Base-by-base conservation (phyloP, 805 yeast species). In the Yamadazyma philogaea region DNA sequence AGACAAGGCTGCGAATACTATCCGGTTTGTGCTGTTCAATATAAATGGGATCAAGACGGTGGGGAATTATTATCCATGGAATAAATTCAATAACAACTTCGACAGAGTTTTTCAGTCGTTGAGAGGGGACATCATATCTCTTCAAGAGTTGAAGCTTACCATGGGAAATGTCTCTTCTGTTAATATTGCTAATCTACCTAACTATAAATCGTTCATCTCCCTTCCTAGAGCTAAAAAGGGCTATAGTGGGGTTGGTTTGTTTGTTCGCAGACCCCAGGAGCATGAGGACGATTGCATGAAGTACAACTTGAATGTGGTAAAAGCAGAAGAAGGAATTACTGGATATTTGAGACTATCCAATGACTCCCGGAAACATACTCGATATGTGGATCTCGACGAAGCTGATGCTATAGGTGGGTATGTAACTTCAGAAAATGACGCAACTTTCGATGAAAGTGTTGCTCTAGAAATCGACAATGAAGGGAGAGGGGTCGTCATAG, bases 261-360 rank as follows among this genome's bases (percentile, higher is more conserved):
- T 87, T 63, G 73, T 87, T 2, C 65, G 89, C 36, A 61, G 68
- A 2, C 79, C 83, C 1, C 52, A 55, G 1, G 63, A 61, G 0
- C 61, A 59, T 8, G 85, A 82, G 19, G 60, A 75, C 0, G 56
- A 60, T 1, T 32, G 22, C 1, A 51, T 59, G 15, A 57, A 53
- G 40, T 55, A 58, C 15, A 57, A 72, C 2, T 56, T 89, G 19
- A 63, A 71, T 2, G 87, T 88, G 1, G 39, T 75, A 2, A 79
- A 77, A 49, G 96, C 90, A 0, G 98, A 93, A 57, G 96, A 91
- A 60, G 99, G 99, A 0, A 68, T 93, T 6, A 84, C 96, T 0
- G 99, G 98, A 0, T 63, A 66, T 46, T 56, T 80, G 15, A 39
- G 30, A 14, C 11, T 40, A 2, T 26, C 34, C 3, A 21, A 50